Evolutionary conservation across 257 asterid genomes (phyloP).

Genomic region (Nicotiana tomentosiformis): DNA sequence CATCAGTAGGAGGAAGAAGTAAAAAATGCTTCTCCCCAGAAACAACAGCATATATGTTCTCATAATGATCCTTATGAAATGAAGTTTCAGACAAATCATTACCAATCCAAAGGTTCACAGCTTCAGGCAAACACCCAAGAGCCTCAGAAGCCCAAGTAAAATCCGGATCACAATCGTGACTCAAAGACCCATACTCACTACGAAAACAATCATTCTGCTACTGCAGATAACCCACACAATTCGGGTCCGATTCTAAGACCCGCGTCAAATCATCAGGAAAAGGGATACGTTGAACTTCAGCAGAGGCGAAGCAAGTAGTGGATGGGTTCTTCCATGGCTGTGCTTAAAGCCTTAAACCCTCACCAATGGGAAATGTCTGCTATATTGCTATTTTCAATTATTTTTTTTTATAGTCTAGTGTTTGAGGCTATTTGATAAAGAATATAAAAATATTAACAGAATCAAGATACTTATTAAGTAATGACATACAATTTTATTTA

Average conservation of each 20-base stretch:
- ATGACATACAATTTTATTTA: no score
- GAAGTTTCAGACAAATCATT: conserved; percentile 60
- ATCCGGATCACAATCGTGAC: conserved; percentile 54
- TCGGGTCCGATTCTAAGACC: conserved; percentile 33
- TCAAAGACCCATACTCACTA: conserved; percentile 53
- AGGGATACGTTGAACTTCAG: conserved; percentile 49
- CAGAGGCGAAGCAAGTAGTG: conserved; percentile 72
- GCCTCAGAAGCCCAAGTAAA: conserved; percentile 78
- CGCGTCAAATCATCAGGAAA: conserved; percentile 49
- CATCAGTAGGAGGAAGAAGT: conserved; percentile 84
- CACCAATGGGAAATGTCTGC: no score
- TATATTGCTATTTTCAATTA: no score
- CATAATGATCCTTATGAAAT: conserved; percentile 86
- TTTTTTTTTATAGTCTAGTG: no score
- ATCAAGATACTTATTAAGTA: no score
- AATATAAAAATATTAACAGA: no score
- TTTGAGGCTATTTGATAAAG: no score
- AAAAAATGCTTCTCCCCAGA: conserved; percentile 74
- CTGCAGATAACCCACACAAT: conserved; percentile 62
- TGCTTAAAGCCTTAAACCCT: background rate
- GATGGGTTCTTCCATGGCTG: conserved; percentile 32
- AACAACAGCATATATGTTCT: conserved; percentile 78
- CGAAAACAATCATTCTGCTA: conserved; percentile 93
- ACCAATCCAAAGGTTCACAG: conserved; percentile 92
- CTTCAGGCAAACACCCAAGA: conserved; percentile 74